Conservation (phyloP, 2,329 filamentous ascomycete genomes). For the Drechslera avenae region DNA sequence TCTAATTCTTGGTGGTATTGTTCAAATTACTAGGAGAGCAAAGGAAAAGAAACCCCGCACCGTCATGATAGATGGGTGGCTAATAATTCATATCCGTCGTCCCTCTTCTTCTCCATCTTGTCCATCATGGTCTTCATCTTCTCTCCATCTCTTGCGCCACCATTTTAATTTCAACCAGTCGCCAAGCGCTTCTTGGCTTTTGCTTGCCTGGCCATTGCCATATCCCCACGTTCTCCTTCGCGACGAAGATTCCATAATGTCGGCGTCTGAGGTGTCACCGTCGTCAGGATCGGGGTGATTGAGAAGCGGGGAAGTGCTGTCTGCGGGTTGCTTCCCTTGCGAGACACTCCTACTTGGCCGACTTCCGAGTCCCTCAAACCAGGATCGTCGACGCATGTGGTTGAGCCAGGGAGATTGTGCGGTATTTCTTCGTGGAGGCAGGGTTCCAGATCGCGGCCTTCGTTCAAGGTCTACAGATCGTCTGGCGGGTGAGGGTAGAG, state of each 20-base stretch:
- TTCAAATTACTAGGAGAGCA: slow-evolving; percentile 10
- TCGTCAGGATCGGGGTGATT: slow-evolving; percentile 39
- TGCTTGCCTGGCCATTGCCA: slow-evolving; percentile 23
- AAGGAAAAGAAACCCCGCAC: not conserved
- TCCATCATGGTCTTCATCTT: slow-evolving; percentile 21
- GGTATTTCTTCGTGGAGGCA: slow-evolving; percentile 37
- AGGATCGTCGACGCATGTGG: slow-evolving; percentile 45
- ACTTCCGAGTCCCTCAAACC: slow-evolving; percentile 40
- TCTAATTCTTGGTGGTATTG: slow-evolving; percentile 1
- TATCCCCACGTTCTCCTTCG: slow-evolving; percentile 37
- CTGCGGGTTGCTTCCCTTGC: slow-evolving; percentile 36
- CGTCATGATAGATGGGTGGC: not conserved
- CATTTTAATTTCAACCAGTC: slow-evolving; percentile 48
- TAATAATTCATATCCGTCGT: slow-evolving; percentile 19
- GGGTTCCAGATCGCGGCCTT: slow-evolving; percentile 42
- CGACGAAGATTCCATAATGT: slow-evolving; percentile 22
- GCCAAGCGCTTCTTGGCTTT: slow-evolving; percentile 34
- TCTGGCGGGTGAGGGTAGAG: slow-evolving; percentile 33
- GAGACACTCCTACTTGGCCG: slow-evolving; percentile 33
- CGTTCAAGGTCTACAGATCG: slow-evolving; percentile 40
- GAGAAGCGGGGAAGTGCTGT: slow-evolving; percentile 26
- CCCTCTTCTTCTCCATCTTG: slow-evolving; percentile 18
- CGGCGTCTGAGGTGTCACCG: slow-evolving; percentile 37
- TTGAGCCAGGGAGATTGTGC: slow-evolving; percentile 40
- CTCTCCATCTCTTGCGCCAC: slow-evolving; percentile 46